Evolutionary conservation across 176 grass and related monocot genomes (phyloP), one percentile per base, ranked within the genome.

Genomic region (Panicum miliaceum): DNA sequence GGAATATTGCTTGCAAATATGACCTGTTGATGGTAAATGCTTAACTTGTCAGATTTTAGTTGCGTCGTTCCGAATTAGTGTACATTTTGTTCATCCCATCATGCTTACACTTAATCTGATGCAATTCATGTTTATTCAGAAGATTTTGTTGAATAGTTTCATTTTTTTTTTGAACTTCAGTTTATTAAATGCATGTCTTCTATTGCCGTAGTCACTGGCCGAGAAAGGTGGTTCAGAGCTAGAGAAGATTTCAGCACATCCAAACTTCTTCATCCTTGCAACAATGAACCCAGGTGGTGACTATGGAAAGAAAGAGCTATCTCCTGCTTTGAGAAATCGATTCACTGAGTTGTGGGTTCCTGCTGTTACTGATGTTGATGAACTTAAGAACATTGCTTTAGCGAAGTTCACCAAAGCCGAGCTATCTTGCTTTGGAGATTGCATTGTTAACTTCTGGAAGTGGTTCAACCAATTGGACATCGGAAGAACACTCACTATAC

Each of bases 221-320:
- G 95, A 98, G 95, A 94, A 98, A 91, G 95, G 95, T 45, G 92
- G 95, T 73, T 89, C 89, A 66, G 80, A 84, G 69, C 85, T 98
- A 76, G 95, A 98, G 89, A 93, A 88, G 75, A 90, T 98, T 83
- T 85, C 86, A 62, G 92, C 95, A 68, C 89, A 95, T 86, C 79
- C 84, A 76, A 94, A 93, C 48, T 98, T 98, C 63, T 91, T 95
- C 79, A 81, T 98, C 62, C 92, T 98, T 73, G 92, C 92, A 63
- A 98, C 95, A 34, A 98, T 98, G 95, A 98, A 98, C 73, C 95
- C 95, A 63, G 92, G 95, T 78, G 95, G 95, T 68, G 95, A 98
- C 85, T 95, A 95, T 82, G 95, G 95, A 40, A 98, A 98, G 81
- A 98, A 95, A 86, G 95, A 98, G 53, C 82, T 98, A 54, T 98